A percentile compares a stretch with the other conserved stretches of the same genome.
Conservation (phyloP, 1,284 basidiomycete species). For the Apiotrichum laibachii region DNA sequence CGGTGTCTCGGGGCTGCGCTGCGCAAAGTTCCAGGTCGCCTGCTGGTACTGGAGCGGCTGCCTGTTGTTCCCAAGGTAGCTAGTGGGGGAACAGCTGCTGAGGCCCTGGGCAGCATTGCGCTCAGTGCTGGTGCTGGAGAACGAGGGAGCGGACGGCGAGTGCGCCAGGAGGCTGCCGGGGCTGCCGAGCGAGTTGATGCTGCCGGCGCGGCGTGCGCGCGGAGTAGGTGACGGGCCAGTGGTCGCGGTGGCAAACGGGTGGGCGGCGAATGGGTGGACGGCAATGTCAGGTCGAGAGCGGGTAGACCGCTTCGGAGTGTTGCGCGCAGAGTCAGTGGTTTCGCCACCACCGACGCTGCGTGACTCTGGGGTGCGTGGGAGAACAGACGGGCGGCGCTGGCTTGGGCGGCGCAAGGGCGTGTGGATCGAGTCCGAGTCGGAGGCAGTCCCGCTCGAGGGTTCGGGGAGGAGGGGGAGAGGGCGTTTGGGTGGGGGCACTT, state of each 20-base stretch:
- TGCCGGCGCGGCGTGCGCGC: not conserved
- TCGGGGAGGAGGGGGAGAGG: slow-evolving; percentile 3
- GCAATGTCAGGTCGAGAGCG: too few relatives aligned
- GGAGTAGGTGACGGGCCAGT: not conserved
- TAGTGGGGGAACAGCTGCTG: not conserved
- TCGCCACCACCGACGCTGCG: too few relatives aligned
- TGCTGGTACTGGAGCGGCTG: not conserved
- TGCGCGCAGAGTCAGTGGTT: too few relatives aligned
- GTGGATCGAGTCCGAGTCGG: not conserved
- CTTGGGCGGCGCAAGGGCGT: too few relatives aligned
- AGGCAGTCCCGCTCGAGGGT: not conserved
- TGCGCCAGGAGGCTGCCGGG: not conserved
- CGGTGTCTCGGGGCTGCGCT: not conserved
- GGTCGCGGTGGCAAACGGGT: not conserved
- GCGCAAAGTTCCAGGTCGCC: not conserved
- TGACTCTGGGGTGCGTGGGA: too few relatives aligned
- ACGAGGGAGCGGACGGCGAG: not conserved
- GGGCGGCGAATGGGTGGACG: not conserved
- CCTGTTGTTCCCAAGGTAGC: not conserved
- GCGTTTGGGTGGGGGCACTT: not conserved
- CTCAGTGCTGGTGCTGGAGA: not conserved
- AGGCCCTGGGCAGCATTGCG: not conserved
- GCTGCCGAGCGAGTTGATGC: not conserved
- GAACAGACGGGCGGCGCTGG: too few relatives aligned
- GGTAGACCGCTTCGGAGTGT: too few relatives aligned